These are phyloP conservation scores for Pseudophaeomoniella oleicola DNA, from an alignment of 2,329 filamentous ascomycete genomes.

Conservation along the genomic window DNA sequence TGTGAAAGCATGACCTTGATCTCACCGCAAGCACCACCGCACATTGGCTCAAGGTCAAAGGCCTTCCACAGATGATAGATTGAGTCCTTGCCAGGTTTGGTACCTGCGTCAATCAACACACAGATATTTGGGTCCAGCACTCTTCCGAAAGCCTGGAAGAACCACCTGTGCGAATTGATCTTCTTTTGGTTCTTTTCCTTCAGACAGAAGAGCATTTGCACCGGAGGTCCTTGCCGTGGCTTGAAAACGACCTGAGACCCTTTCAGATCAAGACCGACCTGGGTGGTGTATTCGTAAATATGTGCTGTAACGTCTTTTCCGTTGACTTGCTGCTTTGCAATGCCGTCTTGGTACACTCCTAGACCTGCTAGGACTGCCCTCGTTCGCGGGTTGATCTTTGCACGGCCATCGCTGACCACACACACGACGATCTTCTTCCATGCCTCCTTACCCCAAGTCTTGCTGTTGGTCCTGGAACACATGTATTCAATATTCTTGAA, in stretches of 20 bases:
- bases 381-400: constrained; percentile 89
- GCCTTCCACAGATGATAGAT: constrained; percentile 99
- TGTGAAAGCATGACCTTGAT: constrained; percentile 93
- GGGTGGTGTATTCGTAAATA: constrained; percentile 65
- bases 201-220: constrained; percentile 93
- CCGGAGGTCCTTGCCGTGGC: constrained; percentile 67
- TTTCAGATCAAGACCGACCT: constrained; percentile 66
- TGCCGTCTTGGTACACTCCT: constrained; percentile 95
- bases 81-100: constrained; percentile 81
- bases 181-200: constrained; percentile 99
- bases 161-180: constrained; percentile 99
- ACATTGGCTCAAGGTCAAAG: constrained; percentile 95
- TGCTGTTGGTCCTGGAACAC: constrained; percentile 83
- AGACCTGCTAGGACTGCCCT: constrained; percentile 79
- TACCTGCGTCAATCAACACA: constrained; percentile 89
- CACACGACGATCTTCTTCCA: constrained; percentile 99
- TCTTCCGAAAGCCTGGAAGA: constrained; percentile 91
- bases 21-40: constrained; percentile 90
- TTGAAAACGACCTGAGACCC: constrained; percentile 76
- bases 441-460: constrained; percentile 95
- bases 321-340: constrained; percentile 96
- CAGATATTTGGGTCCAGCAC: constrained; percentile 94
- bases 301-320: constrained; percentile 91
- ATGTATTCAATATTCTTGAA: constrained; percentile 99
- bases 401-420: constrained; percentile 90